phyloP scores from a whole-genome alignment of 1,284 basidiomycete species.

The Microbotryum intermedium region DNA sequence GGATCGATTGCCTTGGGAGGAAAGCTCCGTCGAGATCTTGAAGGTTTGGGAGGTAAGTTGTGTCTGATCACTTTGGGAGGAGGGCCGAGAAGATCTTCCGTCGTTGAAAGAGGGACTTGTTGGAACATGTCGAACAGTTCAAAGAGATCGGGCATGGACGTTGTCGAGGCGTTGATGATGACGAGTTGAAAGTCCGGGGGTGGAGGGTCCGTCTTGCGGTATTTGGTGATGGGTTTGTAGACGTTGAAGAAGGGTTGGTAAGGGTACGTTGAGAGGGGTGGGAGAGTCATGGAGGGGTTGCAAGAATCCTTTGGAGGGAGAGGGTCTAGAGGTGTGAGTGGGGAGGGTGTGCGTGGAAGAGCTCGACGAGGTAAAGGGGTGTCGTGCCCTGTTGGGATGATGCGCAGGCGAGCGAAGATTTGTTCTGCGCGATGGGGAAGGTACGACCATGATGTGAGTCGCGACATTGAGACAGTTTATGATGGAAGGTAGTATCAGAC shows the following conservation, averaged over 20 bases:
- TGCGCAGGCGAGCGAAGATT: slow-evolving; percentile 62
- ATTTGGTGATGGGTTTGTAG: slow-evolving; percentile 81
- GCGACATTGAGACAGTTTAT: neutral
- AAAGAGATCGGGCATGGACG: slow-evolving; percentile 59
- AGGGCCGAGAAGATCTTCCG: slow-evolving; percentile 4
- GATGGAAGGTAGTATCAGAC: neutral
- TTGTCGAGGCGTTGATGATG: slow-evolving; percentile 66
- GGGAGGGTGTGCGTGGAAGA: slow-evolving; percentile 26
- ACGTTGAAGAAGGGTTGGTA: slow-evolving; percentile 83
- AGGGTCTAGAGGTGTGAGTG: slow-evolving; percentile 27
- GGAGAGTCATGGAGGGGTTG: slow-evolving; percentile 1
- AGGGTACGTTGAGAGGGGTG: slow-evolving; percentile 44
- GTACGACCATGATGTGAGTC: neutral
- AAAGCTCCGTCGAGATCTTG: neutral
- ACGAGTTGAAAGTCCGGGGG: slow-evolving; percentile 80
- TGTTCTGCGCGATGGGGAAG: slow-evolving; percentile 24
- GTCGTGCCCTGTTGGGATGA: slow-evolving; percentile 58
- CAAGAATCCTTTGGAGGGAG: slow-evolving; percentile 6
- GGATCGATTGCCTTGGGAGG: neutral
- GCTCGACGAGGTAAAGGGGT: slow-evolving; percentile 43
- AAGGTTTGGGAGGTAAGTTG: neutral
- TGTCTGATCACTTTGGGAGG: neutral
- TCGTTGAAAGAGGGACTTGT: slow-evolving; percentile 44
- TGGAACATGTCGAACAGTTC: slow-evolving; percentile 59
- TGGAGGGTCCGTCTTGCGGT: slow-evolving; percentile 67